These are phyloP conservation scores for Pseudohalonectria lignicola DNA, from an alignment of 2,329 filamentous ascomycete species.

Conservation along the genomic window DNA sequence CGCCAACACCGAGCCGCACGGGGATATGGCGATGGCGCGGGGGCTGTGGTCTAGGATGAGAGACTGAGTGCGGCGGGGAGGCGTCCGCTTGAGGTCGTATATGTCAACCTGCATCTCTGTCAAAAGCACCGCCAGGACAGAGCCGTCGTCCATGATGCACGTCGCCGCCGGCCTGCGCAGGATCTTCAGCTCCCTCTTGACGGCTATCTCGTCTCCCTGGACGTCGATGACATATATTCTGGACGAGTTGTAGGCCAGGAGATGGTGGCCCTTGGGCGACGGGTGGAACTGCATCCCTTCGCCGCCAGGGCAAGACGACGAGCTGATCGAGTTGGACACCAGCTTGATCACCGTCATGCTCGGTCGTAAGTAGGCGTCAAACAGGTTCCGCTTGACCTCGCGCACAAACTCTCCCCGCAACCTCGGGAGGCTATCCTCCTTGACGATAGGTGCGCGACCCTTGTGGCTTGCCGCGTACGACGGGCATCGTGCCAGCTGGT, in stretches of 20 bases:
- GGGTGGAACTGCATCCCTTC: constrained; percentile 79
- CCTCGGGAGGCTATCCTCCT: constrained; percentile 38
- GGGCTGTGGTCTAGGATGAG: constrained; percentile 71
- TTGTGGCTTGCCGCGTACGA: constrained; percentile 43
- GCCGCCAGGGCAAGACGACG: constrained; percentile 69
- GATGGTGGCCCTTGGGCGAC: constrained; percentile 61
- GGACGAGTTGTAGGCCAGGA: constrained; percentile 78
- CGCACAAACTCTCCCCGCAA: constrained; percentile 57
- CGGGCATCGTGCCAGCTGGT: constrained; percentile 50
- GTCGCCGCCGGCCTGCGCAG: constrained; percentile 63
- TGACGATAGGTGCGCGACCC: constrained; percentile 16
- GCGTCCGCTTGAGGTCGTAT: constrained; percentile 57
- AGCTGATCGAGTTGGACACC: constrained; percentile 74
- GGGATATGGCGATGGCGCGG: constrained; percentile 68
- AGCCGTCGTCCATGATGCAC: constrained; percentile 70
- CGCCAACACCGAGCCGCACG: constrained; percentile 70
- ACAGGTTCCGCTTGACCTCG: constrained; percentile 67
- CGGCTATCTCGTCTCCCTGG: constrained; percentile 40
- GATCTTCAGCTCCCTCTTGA: constrained; percentile 72
- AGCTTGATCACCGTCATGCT: constrained; percentile 63
- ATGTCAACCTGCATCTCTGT: constrained; percentile 76
- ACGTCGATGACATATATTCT: constrained; percentile 71
- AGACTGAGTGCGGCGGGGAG: constrained; percentile 61
- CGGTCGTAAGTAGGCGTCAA: constrained; percentile 64
- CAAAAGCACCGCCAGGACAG: constrained; percentile 66